Percentiles rank a stretch among this genome's conserved stretches.
Evolutionary conservation across 164 flowering plant species (phyloP).

Genomic region (Annona cherimola): DNA sequence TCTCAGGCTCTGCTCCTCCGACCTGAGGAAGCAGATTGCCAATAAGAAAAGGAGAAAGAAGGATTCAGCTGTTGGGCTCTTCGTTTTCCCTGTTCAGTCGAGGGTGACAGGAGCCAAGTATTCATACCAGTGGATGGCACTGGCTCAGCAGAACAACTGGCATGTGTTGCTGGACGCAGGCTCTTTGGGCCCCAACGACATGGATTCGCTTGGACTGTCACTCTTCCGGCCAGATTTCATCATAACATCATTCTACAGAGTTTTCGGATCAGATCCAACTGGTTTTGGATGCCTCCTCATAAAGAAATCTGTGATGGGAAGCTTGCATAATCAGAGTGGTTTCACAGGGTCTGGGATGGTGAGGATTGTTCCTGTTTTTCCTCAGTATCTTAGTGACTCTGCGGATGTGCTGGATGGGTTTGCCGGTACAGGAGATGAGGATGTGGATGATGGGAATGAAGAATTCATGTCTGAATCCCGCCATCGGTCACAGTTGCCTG

Average conservation of each 20-base stretch:
- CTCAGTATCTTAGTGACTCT: slow-evolving; percentile 59
- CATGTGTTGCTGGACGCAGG: slow-evolving; percentile 89
- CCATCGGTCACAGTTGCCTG: slow-evolving; percentile 50
- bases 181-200: slow-evolving; percentile 85
- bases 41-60: slow-evolving; percentile 47
- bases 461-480: slow-evolving; percentile 34
- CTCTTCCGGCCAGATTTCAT: slow-evolving; percentile 83
- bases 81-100: slow-evolving; percentile 90
- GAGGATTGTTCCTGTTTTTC: slow-evolving; percentile 55
- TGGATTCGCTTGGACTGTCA: slow-evolving; percentile 89
- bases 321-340: slow-evolving; percentile 53
- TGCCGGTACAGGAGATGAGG: slow-evolving; percentile 34
- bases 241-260: slow-evolving; percentile 73
- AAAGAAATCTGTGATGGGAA: slow-evolving; percentile 71
- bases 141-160: slow-evolving; percentile 89
- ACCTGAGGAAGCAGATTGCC: slow-evolving; percentile 45
- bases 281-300: slow-evolving; percentile 85
- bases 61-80: slow-evolving; percentile 59
- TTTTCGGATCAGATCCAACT: slow-evolving; percentile 83
- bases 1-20: slow-evolving; percentile 43
- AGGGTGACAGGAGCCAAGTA: slow-evolving; percentile 75
- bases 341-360: slow-evolving; percentile 65
- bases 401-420: slow-evolving; percentile 48
- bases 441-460: slow-evolving; percentile 20
- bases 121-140: slow-evolving; percentile 84